Percentiles rank a stretch among this genome's conserved stretches.
phyloP scores from a whole-genome alignment of 208 protist species.

The Leishmania gerbilli region DNA sequence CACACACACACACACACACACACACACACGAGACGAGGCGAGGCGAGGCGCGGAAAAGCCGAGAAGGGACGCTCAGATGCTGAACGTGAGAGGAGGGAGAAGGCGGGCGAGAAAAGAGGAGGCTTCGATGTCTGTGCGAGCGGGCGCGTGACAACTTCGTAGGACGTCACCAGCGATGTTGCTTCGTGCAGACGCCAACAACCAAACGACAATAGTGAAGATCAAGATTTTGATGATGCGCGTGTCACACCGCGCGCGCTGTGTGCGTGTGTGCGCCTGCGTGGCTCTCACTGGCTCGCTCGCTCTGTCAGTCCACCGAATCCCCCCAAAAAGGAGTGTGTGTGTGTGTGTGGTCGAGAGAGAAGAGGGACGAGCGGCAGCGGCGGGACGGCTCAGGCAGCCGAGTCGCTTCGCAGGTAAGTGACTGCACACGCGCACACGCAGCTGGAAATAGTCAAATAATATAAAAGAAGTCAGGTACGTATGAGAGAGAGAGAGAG shows the following conservation, averaged over 20 bases:
- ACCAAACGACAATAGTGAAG: not conserved
- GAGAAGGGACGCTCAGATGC: not conserved
- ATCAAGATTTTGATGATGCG: not conserved
- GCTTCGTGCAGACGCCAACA: not conserved
- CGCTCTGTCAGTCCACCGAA: no score
- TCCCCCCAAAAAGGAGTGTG: no score
- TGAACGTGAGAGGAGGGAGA: not conserved
- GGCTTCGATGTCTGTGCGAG: not conserved
- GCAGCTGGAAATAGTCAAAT: not conserved
- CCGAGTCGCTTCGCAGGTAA: not conserved
- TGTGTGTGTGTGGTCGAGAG: not conserved
- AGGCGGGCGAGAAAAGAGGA: not conserved
- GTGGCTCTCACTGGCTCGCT: not conserved
- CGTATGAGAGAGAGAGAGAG: not conserved
- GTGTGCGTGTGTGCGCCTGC: not conserved
- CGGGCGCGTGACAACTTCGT: not conserved
- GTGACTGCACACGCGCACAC: not conserved
- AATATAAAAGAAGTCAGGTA: not conserved
- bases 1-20: not conserved
- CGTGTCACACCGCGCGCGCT: not conserved
- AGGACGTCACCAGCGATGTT: not conserved
- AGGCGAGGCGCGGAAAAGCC: not conserved
- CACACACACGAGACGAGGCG: not conserved
- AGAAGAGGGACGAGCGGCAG: not conserved
- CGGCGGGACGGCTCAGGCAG: not conserved